Evolutionary conservation across 2,329 filamentous ascomycete genomes (phyloP).

Genomic region (Cladobotryum protrusum): DNA sequence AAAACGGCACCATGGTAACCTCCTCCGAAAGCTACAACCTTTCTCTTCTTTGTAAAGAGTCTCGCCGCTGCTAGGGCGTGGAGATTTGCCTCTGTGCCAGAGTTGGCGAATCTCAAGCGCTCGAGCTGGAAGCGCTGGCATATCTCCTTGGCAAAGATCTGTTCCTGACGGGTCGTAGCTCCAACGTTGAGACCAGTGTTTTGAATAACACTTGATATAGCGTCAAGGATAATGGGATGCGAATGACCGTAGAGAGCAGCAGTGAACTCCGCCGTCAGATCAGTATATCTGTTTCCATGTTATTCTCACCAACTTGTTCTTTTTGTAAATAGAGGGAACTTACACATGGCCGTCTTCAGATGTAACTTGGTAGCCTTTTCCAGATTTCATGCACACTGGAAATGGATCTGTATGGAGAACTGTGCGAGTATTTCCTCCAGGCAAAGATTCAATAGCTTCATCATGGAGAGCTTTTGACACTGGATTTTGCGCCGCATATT

Average conservation of each 20-base stretch:
- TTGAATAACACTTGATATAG: slow-evolving; percentile 40
- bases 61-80: slow-evolving; percentile 52
- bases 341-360: slow-evolving; percentile 36
- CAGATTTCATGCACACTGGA: slow-evolving; percentile 35
- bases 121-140: slow-evolving; percentile 49
- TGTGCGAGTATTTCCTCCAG: slow-evolving; percentile 42
- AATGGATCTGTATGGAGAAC: slow-evolving; percentile 40
- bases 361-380: slow-evolving; percentile 29
- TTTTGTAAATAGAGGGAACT: slow-evolving; percentile 1
- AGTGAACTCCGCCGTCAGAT: slow-evolving; percentile 58
- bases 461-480: slow-evolving; percentile 33
- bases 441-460: slow-evolving; percentile 30
- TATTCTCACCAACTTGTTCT: not conserved
- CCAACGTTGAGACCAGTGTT: slow-evolving; percentile 49
- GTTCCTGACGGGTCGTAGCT: slow-evolving; percentile 46
- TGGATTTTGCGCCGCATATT: slow-evolving; percentile 32
- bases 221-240: slow-evolving; percentile 44
- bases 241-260: slow-evolving; percentile 63
- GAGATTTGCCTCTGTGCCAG: slow-evolving; percentile 59
- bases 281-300: slow-evolving; percentile 42
- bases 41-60: slow-evolving; percentile 36
- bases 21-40: slow-evolving; percentile 47
- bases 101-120: slow-evolving; percentile 56
- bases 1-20: slow-evolving; percentile 33
- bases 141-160: slow-evolving; percentile 44